Conservation (phyloP, 2,329 filamentous ascomycete species). For the Stagonosporopsis rhizophila region DNA sequence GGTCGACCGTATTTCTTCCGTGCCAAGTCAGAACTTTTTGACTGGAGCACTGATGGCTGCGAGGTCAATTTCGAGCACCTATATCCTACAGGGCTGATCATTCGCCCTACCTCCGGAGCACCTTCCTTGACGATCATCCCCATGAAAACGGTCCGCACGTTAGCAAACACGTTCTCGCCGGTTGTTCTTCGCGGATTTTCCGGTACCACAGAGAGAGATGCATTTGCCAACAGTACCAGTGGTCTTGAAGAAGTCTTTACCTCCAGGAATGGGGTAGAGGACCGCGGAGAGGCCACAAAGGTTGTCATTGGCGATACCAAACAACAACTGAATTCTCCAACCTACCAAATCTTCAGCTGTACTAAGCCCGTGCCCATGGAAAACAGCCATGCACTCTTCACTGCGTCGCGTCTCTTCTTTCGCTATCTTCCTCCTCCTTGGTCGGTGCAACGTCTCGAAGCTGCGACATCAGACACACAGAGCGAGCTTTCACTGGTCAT, state of each 20-base stretch:
- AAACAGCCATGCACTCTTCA: conserved; percentile 63
- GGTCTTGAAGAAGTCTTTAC: conserved; percentile 59
- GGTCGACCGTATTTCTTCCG: conserved; percentile 36
- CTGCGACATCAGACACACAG: conserved; percentile 53
- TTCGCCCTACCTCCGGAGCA: conserved; percentile 19
- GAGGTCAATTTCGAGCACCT: conserved; percentile 31
- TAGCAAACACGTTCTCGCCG: conserved; percentile 61
- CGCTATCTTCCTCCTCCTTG: conserved; percentile 53
- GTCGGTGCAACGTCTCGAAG: conserved; percentile 47
- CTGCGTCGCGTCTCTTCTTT: conserved; percentile 60
- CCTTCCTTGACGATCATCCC: conserved; percentile 56
- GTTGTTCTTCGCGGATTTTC: conserved; percentile 62
- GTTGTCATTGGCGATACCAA: conserved; percentile 52
- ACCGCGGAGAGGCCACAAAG: conserved; percentile 50
- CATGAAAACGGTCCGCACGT: conserved; percentile 53
- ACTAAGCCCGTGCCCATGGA: conserved; percentile 57
- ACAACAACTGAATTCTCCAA: conserved; percentile 40
- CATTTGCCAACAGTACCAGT: conserved; percentile 56
- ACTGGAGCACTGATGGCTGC: conserved; percentile 9
- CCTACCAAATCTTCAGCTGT: conserved; percentile 62
- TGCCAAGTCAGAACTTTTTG: conserved; percentile 28
- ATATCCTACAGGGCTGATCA: conserved; percentile 34
- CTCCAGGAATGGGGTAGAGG: conserved; percentile 43
- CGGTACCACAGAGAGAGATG: conserved; percentile 54
- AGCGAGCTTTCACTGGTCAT: conserved; percentile 55